phyloP scores from a whole-genome alignment of 495 filamentous ascomycete species.

The Talaromyces liani region DNA sequence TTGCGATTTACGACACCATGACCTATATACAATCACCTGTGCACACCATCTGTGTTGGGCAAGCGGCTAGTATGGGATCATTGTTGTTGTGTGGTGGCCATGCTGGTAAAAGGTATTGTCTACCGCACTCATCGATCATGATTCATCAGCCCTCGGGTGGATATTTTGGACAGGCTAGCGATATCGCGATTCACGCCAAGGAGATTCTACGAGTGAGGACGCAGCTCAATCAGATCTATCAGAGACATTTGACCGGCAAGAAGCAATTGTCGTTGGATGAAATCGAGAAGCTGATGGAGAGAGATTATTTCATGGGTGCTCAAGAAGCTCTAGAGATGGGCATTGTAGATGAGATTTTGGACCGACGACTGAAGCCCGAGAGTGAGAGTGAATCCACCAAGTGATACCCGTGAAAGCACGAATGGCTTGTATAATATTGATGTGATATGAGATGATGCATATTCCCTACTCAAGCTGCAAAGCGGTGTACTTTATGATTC shows the following conservation, averaged over 20 bases:
- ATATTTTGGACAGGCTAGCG: conserved; percentile 79
- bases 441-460: background rate
- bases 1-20: conserved; percentile 99
- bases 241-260: conserved; percentile 66
- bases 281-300: conserved; percentile 90
- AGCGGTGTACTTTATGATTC: background rate
- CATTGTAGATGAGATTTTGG: conserved; percentile 83
- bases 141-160: conserved; percentile 92
- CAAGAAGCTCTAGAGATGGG: conserved; percentile 83
- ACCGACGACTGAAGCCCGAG: conserved; percentile 40
- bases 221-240: conserved; percentile 85
- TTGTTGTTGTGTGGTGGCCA: conserved; percentile 81
- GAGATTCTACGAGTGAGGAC: conserved; percentile 85
- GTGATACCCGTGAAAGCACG: background rate
- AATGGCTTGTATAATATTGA: background rate
- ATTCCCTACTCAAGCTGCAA: background rate
- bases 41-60: conserved; percentile 88
- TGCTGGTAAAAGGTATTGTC: conserved; percentile 75
- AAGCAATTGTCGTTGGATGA: conserved; percentile 66
- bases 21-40: conserved; percentile 89
- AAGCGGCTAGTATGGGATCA: conserved; percentile 91
- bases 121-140: conserved; percentile 93
- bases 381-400: conserved; percentile 10
- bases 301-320: conserved; percentile 89
- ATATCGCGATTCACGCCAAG: conserved; percentile 95